Conservation (phyloP, 306 rosid species). For the Cicer pinnatifidum region DNA sequence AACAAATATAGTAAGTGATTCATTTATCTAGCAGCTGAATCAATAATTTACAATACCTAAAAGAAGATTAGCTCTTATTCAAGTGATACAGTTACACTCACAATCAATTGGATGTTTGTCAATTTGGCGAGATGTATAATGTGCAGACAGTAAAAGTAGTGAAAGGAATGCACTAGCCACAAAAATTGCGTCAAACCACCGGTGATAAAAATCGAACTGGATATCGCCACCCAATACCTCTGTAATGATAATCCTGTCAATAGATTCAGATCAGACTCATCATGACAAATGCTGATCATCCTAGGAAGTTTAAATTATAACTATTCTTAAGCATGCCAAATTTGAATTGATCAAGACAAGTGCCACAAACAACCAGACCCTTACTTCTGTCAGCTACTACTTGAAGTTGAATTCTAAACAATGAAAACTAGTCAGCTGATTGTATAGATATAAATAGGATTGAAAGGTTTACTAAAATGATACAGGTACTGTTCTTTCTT, state of each 20-base stretch:
- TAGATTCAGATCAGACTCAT: conserved; percentile 36
- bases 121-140: conserved; percentile 91
- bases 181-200: conserved; percentile 98
- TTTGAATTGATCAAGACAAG: conserved; percentile 12
- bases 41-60: background rate
- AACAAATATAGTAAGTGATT: conserved; percentile 32
- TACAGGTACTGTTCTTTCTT: background rate
- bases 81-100: conserved; percentile 44
- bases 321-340: conserved; percentile 17
- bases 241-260: conserved; percentile 90
- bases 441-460: conserved; percentile 7
- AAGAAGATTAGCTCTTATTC: conserved; percentile 33
- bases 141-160: conserved; percentile 89
- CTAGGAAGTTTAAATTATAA: conserved; percentile 21
- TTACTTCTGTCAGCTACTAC: background rate
- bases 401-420: conserved; percentile 33
- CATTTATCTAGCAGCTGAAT: conserved; percentile 34
- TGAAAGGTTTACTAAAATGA: background rate
- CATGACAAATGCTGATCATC: conserved; percentile 18
- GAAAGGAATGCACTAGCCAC: conserved; percentile 99
- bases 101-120: conserved; percentile 98
- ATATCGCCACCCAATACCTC: conserved; percentile 98
- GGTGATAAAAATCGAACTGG: conserved; percentile 96
- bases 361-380: conserved; percentile 24
- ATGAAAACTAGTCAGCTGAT: conserved; percentile 30